phyloP scores from a whole-genome alignment of 345 rosid species.

The Turnera subulata region DNA sequence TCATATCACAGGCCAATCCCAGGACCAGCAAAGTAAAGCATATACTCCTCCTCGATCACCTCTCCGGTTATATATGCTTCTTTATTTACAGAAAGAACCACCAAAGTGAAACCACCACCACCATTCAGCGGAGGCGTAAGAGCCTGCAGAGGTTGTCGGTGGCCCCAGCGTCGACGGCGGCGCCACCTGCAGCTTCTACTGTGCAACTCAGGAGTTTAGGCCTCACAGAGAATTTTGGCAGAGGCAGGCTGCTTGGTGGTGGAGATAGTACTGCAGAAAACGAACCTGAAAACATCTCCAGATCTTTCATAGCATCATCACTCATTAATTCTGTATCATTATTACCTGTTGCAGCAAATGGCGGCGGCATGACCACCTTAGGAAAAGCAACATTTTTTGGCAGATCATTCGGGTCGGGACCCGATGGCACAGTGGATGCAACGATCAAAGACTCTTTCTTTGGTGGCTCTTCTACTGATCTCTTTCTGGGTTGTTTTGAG shows the following conservation, averaged over 20 bases:
- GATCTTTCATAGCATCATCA: conserved; percentile 1
- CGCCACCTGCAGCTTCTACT: conserved; percentile 34
- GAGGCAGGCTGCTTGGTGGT: conserved; percentile 29
- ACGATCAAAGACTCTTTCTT: conserved; percentile 8
- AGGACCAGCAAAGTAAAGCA: no score
- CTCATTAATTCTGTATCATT: neutral
- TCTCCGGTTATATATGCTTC: neutral
- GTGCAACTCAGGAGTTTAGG: conserved; percentile 24
- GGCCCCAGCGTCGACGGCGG: conserved; percentile 49
- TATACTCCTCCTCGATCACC: no score
- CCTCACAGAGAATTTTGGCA: conserved; percentile 26
- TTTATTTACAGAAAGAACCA: neutral
- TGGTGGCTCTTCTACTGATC: conserved; percentile 4
- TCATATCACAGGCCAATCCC: no score
- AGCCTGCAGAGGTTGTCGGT: conserved; percentile 61
- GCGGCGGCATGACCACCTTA: conserved; percentile 6
- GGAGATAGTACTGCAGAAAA: conserved; percentile 17
- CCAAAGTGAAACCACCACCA: neutral
- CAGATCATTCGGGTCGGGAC: conserved; percentile 47
- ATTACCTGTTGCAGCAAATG: conserved; percentile 6
- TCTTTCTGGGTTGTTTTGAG: conserved; percentile 14
- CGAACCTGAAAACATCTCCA: conserved; percentile 32
- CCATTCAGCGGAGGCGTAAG: conserved; percentile 57
- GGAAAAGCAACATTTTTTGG: conserved; percentile 34
- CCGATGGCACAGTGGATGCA: conserved; percentile 21